These are phyloP conservation scores for Trichoderma koningii DNA, from an alignment of 2,329 filamentous ascomycete species.

Conservation along the genomic window DNA sequence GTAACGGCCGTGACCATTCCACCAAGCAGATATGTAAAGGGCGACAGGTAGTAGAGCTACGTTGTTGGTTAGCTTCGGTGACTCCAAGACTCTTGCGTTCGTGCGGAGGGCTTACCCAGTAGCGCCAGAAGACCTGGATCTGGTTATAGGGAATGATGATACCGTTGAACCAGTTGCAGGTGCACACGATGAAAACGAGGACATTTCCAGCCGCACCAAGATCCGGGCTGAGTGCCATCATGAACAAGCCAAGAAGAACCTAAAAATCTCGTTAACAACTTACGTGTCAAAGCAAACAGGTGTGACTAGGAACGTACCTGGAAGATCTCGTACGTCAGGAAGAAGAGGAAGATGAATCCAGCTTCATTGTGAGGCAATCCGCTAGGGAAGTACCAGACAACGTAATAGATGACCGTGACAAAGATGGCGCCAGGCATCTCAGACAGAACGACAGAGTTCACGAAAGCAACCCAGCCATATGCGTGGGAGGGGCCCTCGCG, in stretches of 20 bases:
- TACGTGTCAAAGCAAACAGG: too few species aligned
- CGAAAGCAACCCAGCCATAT: conserved; percentile 62
- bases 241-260: conserved; percentile 42
- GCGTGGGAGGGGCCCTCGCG: conserved; percentile 64
- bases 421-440: conserved; percentile 48
- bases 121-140: conserved; percentile 67
- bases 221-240: conserved; percentile 60
- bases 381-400: conserved; percentile 61
- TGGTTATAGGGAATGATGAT: conserved; percentile 68
- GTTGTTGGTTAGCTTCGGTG: too few species aligned
- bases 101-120: conserved; percentile 46
- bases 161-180: conserved; percentile 71
- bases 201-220: conserved; percentile 59
- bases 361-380: conserved; percentile 47
- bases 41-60: conserved; percentile 59
- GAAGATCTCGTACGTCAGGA: too few species aligned
- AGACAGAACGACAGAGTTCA: conserved; percentile 53
- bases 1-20: conserved; percentile 55
- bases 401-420: conserved; percentile 52
- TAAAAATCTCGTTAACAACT: too few species aligned
- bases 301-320: too few species aligned
- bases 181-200: conserved; percentile 48
- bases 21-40: conserved; percentile 63
- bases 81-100: too few species aligned
- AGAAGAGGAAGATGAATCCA: too few species aligned